phyloP scores from a whole-genome alignment of 768 basidiomycete genomes.

The Tephrocybe rancida region DNA sequence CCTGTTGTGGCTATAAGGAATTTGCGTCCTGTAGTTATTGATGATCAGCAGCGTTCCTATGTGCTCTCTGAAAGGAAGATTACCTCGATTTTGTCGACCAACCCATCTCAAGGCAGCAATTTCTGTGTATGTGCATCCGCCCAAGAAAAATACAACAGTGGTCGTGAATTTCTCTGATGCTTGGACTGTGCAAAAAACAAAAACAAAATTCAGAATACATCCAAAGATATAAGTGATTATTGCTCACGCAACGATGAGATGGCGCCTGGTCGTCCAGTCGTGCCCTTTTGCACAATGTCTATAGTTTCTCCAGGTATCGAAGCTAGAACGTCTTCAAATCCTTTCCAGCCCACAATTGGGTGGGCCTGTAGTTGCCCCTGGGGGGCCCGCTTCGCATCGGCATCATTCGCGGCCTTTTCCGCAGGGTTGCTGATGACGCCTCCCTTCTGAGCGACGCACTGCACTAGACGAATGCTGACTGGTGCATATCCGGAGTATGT shows the following conservation, averaged over 20 bases:
- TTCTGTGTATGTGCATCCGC: constrained; percentile 97
- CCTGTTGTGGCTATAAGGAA: constrained; percentile 93
- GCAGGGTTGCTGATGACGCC: constrained; percentile 84
- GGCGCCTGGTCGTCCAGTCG: constrained; percentile 26
- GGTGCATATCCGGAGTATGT: constrained; percentile 98
- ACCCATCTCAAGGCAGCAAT: constrained; percentile 96
- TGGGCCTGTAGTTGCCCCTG: constrained; percentile 75
- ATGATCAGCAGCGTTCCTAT: constrained; percentile 12
- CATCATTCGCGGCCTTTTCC: constrained; percentile 38
- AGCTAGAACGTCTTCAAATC: constrained; percentile 88
- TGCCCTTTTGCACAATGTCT: constrained; percentile 63
- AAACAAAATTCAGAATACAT: constrained; percentile 1
- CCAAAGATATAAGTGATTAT: neutral
- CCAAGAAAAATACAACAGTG: constrained; percentile 94
- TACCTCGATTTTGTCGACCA: constrained; percentile 80
- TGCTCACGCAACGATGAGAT: constrained; percentile 35
- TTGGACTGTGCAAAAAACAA: constrained; percentile 35
- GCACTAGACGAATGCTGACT: constrained; percentile 87
- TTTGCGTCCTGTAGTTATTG: constrained; percentile 62
- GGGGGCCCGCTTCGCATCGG: constrained; percentile 31
- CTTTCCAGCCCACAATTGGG: constrained; percentile 95
- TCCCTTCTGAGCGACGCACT: constrained; percentile 91
- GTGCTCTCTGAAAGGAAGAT: constrained; percentile 21
- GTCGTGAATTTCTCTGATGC: constrained; percentile 68
- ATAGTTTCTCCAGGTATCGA: constrained; percentile 85